Percentiles rank a stretch among this genome's conserved stretches.
phyloP scores from a whole-genome alignment of 225 moss, liverwort and hornwort genomes.

The Physcomitrium patens region DNA sequence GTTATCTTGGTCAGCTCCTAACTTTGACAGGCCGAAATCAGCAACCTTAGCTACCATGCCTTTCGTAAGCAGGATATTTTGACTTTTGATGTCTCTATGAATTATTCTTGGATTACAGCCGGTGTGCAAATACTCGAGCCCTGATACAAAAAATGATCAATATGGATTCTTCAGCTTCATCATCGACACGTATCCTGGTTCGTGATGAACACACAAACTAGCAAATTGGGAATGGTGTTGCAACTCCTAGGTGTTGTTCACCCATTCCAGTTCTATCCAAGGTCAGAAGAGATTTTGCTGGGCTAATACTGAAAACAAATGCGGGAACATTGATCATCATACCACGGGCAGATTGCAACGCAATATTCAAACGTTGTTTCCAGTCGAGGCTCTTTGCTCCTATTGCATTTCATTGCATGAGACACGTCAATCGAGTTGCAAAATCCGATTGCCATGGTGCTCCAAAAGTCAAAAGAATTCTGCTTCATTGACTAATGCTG shows the following conservation, averaged over 20 bases:
- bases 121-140: conserved; percentile 49
- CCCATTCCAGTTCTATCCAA: neutral
- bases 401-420: conserved; percentile 31
- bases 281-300: neutral
- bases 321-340: conserved; percentile 13
- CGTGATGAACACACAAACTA: neutral
- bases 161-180: neutral
- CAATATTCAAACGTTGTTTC: conserved; percentile 46
- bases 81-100: conserved; percentile 85
- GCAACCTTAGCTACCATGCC: conserved; percentile 81
- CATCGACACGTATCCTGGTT: neutral
- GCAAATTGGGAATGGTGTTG: neutral
- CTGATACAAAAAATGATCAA: conserved; percentile 24
- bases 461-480: too few species aligned
- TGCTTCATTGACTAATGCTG: neutral
- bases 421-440: conserved; percentile 20
- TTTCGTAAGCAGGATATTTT: conserved; percentile 77
- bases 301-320: neutral
- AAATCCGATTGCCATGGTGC: neutral
- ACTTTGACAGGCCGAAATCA: conserved; percentile 72
- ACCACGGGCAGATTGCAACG: conserved; percentile 43
- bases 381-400: conserved; percentile 30
- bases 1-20: conserved; percentile 74
- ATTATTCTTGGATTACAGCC: conserved; percentile 42
- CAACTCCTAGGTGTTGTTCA: neutral